Percentiles rank a stretch among this genome's conserved stretches.
Conservation (phyloP, 345 rosid species). For the Murraya koenigii region DNA sequence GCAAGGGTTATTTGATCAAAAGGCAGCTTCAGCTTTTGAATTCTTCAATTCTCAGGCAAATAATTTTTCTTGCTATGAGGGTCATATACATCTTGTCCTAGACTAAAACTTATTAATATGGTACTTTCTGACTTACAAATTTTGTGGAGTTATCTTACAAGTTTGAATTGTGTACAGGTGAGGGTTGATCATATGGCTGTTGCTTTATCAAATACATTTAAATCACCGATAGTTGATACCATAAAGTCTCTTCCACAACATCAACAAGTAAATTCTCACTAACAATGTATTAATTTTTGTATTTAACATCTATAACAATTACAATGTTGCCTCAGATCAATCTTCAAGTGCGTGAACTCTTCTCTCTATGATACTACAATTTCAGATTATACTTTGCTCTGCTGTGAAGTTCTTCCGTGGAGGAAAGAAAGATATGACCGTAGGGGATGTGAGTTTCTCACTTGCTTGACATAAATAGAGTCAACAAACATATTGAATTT, state of each 20-base stretch:
- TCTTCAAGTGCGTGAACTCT: neutral
- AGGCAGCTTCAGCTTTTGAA: slow-evolving; percentile 26
- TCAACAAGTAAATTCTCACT: slow-evolving; percentile 65
- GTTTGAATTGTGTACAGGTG: slow-evolving; percentile 40
- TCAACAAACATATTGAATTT: neutral
- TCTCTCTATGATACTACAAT: slow-evolving; percentile 1
- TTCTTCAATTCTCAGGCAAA: slow-evolving; percentile 21
- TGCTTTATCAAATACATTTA: slow-evolving; percentile 81
- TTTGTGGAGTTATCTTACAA: neutral
- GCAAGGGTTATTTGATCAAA: slow-evolving; percentile 22
- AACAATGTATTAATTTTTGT: neutral
- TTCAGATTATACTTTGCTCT: slow-evolving; percentile 79
- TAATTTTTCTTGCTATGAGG: slow-evolving; percentile 6
- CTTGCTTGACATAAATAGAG: neutral
- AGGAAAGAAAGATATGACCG: slow-evolving; percentile 72
- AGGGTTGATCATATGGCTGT: slow-evolving; percentile 78
- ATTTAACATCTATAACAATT: neutral
- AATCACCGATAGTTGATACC: slow-evolving; percentile 76
- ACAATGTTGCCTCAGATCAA: neutral
- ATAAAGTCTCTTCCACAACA: slow-evolving; percentile 94
- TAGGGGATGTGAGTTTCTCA: slow-evolving; percentile 58
- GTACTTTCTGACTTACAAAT: neutral
- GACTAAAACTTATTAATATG: neutral
- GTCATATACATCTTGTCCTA: neutral
- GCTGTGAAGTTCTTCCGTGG: slow-evolving; percentile 76